Evolutionary conservation across 2,329 filamentous ascomycete genomes (phyloP), one percentile per base, ranked within the genome.

Genomic region (Chaetomium olivaceum): DNA sequence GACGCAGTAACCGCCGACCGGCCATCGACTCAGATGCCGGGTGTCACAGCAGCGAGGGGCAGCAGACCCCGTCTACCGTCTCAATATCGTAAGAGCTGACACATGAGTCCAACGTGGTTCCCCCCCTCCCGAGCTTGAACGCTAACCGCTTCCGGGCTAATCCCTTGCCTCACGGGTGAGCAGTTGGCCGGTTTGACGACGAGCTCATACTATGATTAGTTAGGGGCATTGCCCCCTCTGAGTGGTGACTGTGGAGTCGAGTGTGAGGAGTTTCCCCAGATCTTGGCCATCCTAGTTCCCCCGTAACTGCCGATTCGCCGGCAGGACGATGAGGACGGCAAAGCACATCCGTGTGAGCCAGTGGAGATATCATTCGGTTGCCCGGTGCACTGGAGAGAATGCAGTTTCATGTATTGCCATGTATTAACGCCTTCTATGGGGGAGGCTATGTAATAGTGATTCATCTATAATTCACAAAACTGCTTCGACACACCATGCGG

Each of bases 391-490:
- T 11, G 33, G 43, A 39, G 9, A 43, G 31, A 12, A n/a, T 19
- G 16, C 46, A 51, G 2, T 3, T 39, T 21, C 29, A 52, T 39
- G 31, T 21, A 63, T 31, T 62, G 25, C 29, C 16, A 50, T 58
- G 29, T 43, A 60, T 64, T 50, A 56, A 58, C 27, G 54, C 62
- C 58, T 62, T 65, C 59, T 65, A 64, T 19, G 39, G 54, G 64
- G 43, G 52, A 64, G 43, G 54, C 50, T 70, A 56, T 58, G 29
- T 46, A 33, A 33, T 46, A 64, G 36, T 25, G 52, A 29, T 54
- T 61, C 43, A 25, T 58, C 48, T 66, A n/a, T 54, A n/a, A 39
- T 58, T 27, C 50, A 62, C 61, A 62, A n/a, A 8, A 31, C 33
- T 46, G 56, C n/a, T 36, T 48, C 36, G 39, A 46, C 21, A 25